phyloP scores from a whole-genome alignment of 2,329 filamentous ascomycete species.

The Pleurostoma richardsiae region DNA sequence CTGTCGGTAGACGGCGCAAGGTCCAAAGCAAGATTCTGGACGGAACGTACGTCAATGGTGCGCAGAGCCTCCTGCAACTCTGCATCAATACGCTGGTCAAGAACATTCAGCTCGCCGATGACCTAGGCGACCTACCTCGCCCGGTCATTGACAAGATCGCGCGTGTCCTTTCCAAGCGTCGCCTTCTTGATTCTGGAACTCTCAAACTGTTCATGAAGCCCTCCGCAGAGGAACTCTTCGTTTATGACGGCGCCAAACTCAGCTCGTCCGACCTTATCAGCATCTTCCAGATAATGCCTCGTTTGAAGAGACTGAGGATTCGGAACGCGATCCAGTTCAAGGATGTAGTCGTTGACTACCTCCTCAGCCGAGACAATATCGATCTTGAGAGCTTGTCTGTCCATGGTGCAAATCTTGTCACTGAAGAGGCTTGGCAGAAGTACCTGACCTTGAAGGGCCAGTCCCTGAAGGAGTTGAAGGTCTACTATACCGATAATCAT shows the following conservation, averaged over 20 bases:
- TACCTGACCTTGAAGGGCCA: slow-evolving; percentile 63
- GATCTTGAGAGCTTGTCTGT: slow-evolving; percentile 70
- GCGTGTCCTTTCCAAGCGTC: slow-evolving; percentile 54
- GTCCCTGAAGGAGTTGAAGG: slow-evolving; percentile 62
- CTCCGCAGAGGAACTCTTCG: slow-evolving; percentile 40
- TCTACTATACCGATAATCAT: slow-evolving; percentile 80
- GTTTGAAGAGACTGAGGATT: slow-evolving; percentile 66
- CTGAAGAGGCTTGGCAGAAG: slow-evolving; percentile 68
- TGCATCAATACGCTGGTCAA: slow-evolving; percentile 59
- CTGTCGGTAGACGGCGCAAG: slow-evolving; percentile 62
- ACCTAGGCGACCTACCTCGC: slow-evolving; percentile 54
- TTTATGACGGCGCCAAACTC: slow-evolving; percentile 61
- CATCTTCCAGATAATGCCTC: slow-evolving; percentile 72
- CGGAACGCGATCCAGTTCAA: slow-evolving; percentile 91
- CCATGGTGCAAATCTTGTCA: slow-evolving; percentile 78
- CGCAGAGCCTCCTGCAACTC: slow-evolving; percentile 62
- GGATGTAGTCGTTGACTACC: slow-evolving; percentile 74
- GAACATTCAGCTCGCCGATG: slow-evolving; percentile 58
- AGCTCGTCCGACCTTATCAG: slow-evolving; percentile 70
- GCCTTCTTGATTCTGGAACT: slow-evolving; percentile 48
- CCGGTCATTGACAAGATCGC: slow-evolving; percentile 54
- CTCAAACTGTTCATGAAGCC: slow-evolving; percentile 54
- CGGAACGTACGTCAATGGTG: slow-evolving; percentile 59
- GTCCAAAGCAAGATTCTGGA: slow-evolving; percentile 82
- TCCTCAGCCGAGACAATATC: slow-evolving; percentile 66